Evolutionary conservation across 2,329 filamentous ascomycete genomes (phyloP).

Genomic region (Ceratocystis eucalypticola): DNA sequence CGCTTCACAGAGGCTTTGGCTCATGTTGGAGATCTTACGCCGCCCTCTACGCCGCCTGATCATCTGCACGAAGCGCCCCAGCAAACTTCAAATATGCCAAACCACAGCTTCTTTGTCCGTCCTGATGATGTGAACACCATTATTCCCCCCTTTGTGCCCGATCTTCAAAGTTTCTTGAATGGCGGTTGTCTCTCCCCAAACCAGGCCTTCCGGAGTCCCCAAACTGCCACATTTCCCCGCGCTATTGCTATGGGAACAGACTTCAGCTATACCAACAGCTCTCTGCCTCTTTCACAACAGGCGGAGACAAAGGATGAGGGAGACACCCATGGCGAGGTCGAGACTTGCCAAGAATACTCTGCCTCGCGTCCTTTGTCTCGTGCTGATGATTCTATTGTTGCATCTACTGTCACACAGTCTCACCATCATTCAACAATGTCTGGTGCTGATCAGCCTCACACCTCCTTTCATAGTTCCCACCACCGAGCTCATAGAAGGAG

Average conservation of each 20-base stretch:
- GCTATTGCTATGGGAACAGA: conserved; percentile 7
- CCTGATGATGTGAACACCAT: conserved; percentile 24
- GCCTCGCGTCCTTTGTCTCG: conserved; percentile 9
- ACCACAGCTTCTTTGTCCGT: conserved; percentile 28
- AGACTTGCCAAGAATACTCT: neutral
- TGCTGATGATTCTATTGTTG: conserved; percentile 11
- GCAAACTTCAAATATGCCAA: conserved; percentile 42
- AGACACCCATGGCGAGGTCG: neutral
- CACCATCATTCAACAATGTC: conserved; percentile 5
- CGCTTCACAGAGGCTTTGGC: conserved; percentile 41
- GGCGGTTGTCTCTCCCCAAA: conserved; percentile 17
- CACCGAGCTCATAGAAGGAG: conserved; percentile 40
- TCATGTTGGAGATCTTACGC: conserved; percentile 41
- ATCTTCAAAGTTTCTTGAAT: conserved; percentile 27
- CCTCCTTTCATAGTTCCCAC: conserved; percentile 46
- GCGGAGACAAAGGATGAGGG: neutral
- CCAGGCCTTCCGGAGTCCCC: conserved; percentile 16
- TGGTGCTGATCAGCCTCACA: conserved; percentile 37
- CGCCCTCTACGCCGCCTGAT: conserved; percentile 47
- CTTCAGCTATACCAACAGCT: neutral
- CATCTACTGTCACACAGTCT: conserved; percentile 14
- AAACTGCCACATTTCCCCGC: conserved; percentile 14
- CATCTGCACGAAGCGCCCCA: conserved; percentile 33
- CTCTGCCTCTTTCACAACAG: neutral
- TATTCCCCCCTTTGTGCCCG: conserved; percentile 36